Evolutionary conservation across 805 yeast species (phyloP).

Genomic region (Torulaspora delbrueckii): DNA sequence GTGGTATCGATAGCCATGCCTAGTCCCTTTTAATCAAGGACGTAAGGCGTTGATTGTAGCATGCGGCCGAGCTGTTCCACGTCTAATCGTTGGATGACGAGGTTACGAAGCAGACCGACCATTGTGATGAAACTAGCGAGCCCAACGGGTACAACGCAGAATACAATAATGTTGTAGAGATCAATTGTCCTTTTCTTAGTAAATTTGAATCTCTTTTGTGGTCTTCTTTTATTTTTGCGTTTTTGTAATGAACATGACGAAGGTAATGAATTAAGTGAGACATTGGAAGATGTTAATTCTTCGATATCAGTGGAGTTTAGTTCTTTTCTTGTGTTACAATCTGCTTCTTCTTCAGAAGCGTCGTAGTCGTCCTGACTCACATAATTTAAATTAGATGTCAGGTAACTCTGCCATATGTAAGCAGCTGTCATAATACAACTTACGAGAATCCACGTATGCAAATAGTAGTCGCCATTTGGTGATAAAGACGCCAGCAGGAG

Average conservation of each 20-base stretch:
- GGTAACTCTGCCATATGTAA: slow-evolving; percentile 80
- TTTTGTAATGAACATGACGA: slow-evolving; percentile 1
- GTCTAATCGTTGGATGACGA: slow-evolving; percentile 71
- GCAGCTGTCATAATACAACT: slow-evolving; percentile 76
- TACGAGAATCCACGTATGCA: slow-evolving; percentile 91
- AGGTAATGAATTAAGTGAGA: slow-evolving; percentile 1
- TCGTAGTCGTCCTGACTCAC: slow-evolving; percentile 20
- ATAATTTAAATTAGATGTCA: slow-evolving; percentile 65
- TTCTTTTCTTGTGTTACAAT: slow-evolving; percentile 1
- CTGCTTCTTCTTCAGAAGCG: slow-evolving; percentile 10
- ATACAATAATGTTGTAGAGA: slow-evolving; percentile 81
- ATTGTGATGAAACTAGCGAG: slow-evolving; percentile 89
- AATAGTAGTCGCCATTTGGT: slow-evolving; percentile 62
- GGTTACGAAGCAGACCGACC: slow-evolving; percentile 72
- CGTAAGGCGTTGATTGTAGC: slow-evolving; percentile 7
- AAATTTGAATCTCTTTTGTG: slow-evolving; percentile 28
- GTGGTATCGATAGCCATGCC: not conserved
- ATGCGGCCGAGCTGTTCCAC: slow-evolving; percentile 34
- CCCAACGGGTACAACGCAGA: slow-evolving; percentile 98
- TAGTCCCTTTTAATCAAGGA: not conserved
- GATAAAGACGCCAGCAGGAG: slow-evolving; percentile 63
- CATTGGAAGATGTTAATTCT: slow-evolving; percentile 2
- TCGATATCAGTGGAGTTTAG: slow-evolving; percentile 1
- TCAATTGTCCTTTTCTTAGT: slow-evolving; percentile 61
- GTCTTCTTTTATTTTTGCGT: slow-evolving; percentile 33